These are phyloP conservation scores for Dicorynia guianensis DNA, from an alignment of 306 rosid genomes.

Conservation along the genomic window DNA sequence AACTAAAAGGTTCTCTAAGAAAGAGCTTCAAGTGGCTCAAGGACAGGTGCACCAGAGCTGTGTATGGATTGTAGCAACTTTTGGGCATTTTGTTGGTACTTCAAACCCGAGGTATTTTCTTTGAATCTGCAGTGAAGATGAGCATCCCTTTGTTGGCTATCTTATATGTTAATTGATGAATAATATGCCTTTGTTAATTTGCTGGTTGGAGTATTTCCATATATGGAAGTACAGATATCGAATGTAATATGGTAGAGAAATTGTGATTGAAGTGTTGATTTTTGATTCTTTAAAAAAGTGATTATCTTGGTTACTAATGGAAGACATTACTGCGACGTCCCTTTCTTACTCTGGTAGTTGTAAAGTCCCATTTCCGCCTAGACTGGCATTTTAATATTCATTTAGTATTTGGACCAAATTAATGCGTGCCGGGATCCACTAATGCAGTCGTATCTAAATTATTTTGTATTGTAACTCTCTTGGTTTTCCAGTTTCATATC, in stretches of 20 bases:
- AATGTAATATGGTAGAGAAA: slow-evolving; percentile 45
- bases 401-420: slow-evolving; percentile 5
- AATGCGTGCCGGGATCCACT: slow-evolving; percentile 20
- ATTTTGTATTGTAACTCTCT: background rate
- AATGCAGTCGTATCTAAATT: background rate
- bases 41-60: slow-evolving; percentile 74
- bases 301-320: slow-evolving; percentile 14
- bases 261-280: slow-evolving; percentile 38
- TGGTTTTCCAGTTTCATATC: background rate
- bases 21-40: slow-evolving; percentile 91
- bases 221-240: slow-evolving; percentile 29
- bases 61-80: slow-evolving; percentile 68
- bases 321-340: background rate
- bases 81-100: background rate
- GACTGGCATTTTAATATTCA: background rate
- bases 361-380: slow-evolving; percentile 3
- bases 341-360: slow-evolving; percentile 11
- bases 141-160: slow-evolving; percentile 17
- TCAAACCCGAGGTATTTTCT: slow-evolving; percentile 7
- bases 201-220: slow-evolving; percentile 20
- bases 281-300: slow-evolving; percentile 40
- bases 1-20: slow-evolving; percentile 79
- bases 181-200: slow-evolving; percentile 35
- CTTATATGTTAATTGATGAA: slow-evolving; percentile 36
- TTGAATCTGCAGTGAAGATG: slow-evolving; percentile 10